Evolutionary conservation across 768 basidiomycete genomes (phyloP), one percentile per base, ranked within the genome.

Genomic region (Hebeloma cylindrosporum): DNA sequence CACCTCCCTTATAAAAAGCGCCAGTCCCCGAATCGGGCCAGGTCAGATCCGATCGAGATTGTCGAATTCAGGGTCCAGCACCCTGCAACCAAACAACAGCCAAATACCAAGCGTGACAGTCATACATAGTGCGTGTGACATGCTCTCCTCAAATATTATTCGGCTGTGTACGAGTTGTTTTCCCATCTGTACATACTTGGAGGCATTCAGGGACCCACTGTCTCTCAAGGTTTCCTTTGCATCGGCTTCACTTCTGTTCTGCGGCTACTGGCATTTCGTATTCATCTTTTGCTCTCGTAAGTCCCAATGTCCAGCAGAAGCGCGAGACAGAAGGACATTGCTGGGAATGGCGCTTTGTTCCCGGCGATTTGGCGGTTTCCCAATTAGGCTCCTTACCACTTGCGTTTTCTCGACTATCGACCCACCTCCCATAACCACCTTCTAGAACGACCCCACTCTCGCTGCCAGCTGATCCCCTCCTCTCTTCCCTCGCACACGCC

Each of bases 1-100:
- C 3, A 7, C 28, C 10, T 20, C 13, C 40, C 37, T 56, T 58
- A 60, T 62, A 60, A 48, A 51, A 50, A 26, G 41, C 35, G 18
- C 18, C 29, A 17, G 5, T 3, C 13, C 25, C 42, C 44, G 43
- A 17, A 48, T 50, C 48, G 48, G 44, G 44, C 1, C 35, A n/a
- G n/a, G n/a, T n/a, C 13, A 42, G 36, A 37, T 36, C 20, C 42
- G 43, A 50, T 40, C 43, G 31, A 45, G 39, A 50, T 50, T n/a
- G 43, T 28, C 3, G n/a, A 48, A 41, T 27, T 10, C 23, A 32
- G 43, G 38, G 31, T 40, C 38, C 36, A 22, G 46, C 20, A 22
- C 33, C 20, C 21, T 4, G 5, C 45, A 47, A 47, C 40, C 38
- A 51, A 43, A 40, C 25, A 31, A 36, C 34, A 35, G 37, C 33